Conservation (phyloP, 2,329 filamentous ascomycete species). For the Helotiales sp. region DNA sequence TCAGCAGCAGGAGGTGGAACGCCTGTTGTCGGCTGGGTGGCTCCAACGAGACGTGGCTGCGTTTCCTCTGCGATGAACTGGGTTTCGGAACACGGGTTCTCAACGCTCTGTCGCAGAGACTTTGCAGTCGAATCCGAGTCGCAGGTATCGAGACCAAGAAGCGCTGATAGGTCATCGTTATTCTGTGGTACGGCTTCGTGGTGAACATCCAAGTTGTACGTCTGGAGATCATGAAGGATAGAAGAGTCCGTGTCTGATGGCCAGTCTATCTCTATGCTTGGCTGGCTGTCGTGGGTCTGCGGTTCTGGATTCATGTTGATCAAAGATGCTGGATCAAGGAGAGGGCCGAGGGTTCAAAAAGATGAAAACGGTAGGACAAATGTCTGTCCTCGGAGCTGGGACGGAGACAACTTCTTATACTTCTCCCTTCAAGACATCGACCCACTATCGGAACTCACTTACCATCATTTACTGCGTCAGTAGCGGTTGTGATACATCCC, state of each 20-base stretch:
- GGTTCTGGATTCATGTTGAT: constrained; percentile 18
- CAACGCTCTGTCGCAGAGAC: constrained; percentile 6
- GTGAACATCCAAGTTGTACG: background rate
- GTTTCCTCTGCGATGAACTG: constrained; percentile 1
- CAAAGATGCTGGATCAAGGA: constrained; percentile 10
- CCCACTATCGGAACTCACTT: constrained; percentile 17
- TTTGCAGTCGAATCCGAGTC: constrained; percentile 6
- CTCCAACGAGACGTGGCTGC: background rate
- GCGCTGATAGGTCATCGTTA: background rate
- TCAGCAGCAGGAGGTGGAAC: background rate
- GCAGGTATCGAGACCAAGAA: constrained; percentile 11
- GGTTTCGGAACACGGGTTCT: constrained; percentile 5
- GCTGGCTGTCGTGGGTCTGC: constrained; percentile 7
- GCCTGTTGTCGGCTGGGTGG: constrained; percentile 2
- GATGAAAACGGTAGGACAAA: constrained; percentile 14
- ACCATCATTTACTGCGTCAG: constrained; percentile 8
- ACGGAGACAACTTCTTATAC: constrained; percentile 20
- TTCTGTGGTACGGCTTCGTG: constrained; percentile 4
- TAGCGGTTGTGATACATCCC: constrained; percentile 3
- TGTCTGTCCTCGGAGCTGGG: constrained; percentile 11
- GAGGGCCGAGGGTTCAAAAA: constrained; percentile 11
- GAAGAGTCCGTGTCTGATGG: constrained; percentile 2
- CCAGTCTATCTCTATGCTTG: constrained; percentile 12
- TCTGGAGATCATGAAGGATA: constrained; percentile 5
- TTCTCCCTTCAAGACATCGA: constrained; percentile 11